A percentile compares a stretch with the other conserved stretches of the same genome.
Conservation (phyloP, 2,329 filamentous ascomycete genomes). For the Verticillium alfalfae region DNA sequence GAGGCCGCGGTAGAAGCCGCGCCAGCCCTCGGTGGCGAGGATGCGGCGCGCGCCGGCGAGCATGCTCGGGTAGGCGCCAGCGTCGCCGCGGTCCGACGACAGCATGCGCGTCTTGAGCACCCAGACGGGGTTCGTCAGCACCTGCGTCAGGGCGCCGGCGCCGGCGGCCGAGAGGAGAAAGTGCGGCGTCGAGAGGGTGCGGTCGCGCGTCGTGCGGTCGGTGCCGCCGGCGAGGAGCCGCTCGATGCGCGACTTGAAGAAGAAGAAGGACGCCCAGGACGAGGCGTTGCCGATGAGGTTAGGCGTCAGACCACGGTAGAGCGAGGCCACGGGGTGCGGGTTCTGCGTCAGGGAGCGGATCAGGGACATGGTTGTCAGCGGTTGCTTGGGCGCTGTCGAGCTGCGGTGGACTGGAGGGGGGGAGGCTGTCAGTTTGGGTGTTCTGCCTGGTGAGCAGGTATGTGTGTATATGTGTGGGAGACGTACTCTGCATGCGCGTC, state of each 20-base stretch:
- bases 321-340: constrained; percentile 57
- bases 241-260: constrained; percentile 60
- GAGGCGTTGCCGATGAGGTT: constrained; percentile 88
- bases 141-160: constrained; percentile 67
- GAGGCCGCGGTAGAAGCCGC: constrained; percentile 84
- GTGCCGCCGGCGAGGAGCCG: constrained; percentile 27
- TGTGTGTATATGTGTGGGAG: not conserved
- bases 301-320: constrained; percentile 85
- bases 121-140: constrained; percentile 93
- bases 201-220: constrained; percentile 11
- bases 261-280: constrained; percentile 91
- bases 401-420: constrained; percentile 45
- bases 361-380: constrained; percentile 44
- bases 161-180: constrained; percentile 76
- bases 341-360: constrained; percentile 41
- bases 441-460: no score
- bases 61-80: constrained; percentile 79
- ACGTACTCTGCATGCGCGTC: constrained; percentile 81
- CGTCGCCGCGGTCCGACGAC: constrained; percentile 67
- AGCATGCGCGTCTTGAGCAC: constrained; percentile 98
- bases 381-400: constrained; percentile 25
- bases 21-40: constrained; percentile 62
- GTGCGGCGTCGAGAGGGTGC: constrained; percentile 54
- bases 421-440: no score
- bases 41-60: constrained; percentile 63